Evolutionary conservation across 2,329 filamentous ascomycete species (phyloP), one percentile per base, ranked within the genome.

Genomic region (Ceratocystis colombiana): DNA sequence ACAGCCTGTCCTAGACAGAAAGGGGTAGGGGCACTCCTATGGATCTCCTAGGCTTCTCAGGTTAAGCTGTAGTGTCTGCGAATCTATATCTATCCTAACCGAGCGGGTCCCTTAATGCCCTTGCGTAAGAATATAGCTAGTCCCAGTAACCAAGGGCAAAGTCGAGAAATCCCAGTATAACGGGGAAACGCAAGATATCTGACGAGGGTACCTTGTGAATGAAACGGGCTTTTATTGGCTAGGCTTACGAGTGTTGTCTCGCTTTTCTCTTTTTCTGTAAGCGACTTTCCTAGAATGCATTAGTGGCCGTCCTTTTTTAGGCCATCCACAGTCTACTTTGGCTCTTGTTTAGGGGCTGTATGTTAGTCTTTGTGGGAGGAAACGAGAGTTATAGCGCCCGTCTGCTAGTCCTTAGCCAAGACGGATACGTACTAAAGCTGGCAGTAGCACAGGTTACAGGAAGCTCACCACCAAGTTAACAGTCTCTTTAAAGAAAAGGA

Each of bases 391-490:
- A 30, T 37, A 59, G 53, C 7, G 28, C 53, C 28, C 25, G 53
- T 17, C n/a, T 17, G 53, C 28, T 59, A 59, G 53, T 3, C 25
- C 33, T 25, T 57, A 6, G 53, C 53, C 53, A 30, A 17, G 25
- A 28, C 33, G 8, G 12, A 17, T 33, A 7, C 25, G 28, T 10
- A 59, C 53, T 37, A 59, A 59, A 22, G 6, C 28, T 59, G 53
- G 53, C 28, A 59, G 53, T 59, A 28, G 53, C 28, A 59, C 53
- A 53, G 48, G 48, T 15, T 30, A 59, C 53, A 59, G 28, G 4
- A 30, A 25, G 10, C 28, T 15, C 53, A n/a, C 53, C n/a, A 15
- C 28, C n/a, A 33, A 33, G 53, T 12, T 10, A 12, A 12, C 37
- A 37, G 37, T 41, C 10, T 1, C 37, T 41, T 41, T 1, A 12